Conservation (phyloP, 179 eudicot genomes). For the Beta macrorhiza region DNA sequence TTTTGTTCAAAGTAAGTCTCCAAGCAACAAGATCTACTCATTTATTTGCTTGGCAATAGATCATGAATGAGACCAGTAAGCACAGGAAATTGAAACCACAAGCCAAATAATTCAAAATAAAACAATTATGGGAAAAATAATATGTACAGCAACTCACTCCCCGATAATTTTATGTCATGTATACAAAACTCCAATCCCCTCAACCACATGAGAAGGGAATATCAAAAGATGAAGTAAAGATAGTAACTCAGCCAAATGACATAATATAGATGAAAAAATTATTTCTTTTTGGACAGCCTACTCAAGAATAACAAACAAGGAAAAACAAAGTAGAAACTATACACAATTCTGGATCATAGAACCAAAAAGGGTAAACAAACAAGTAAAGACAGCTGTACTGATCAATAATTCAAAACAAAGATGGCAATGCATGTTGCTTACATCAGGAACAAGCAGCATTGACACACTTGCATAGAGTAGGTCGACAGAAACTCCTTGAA, state of each 20-base stretch:
- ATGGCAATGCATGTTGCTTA: slow-evolving; percentile 37
- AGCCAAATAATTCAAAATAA: neutral
- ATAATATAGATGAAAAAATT: neutral
- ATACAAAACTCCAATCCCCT: neutral
- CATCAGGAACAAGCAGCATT: slow-evolving; percentile 79
- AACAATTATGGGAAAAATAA: neutral
- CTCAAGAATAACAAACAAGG: neutral
- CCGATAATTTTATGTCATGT: neutral
- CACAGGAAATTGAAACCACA: neutral
- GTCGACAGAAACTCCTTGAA: slow-evolving; percentile 80
- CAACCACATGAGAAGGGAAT: neutral
- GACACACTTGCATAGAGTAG: slow-evolving; percentile 85
- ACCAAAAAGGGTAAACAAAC: neutral
- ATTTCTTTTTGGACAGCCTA: neutral
- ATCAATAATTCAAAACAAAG: neutral
- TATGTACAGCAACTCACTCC: neutral
- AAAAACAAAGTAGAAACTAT: neutral
- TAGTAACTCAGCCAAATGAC: neutral
- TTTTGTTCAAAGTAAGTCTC: neutral
- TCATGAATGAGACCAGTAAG: neutral
- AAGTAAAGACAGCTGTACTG: neutral
- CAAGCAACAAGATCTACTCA: neutral
- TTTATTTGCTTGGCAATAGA: neutral
- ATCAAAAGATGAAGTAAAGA: neutral
- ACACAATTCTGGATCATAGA: neutral